Percentiles rank a stretch among this genome's conserved stretches.
Conservation (phyloP, 495 filamentous ascomycete genomes). For the Saxophila tyrrhenica region DNA sequence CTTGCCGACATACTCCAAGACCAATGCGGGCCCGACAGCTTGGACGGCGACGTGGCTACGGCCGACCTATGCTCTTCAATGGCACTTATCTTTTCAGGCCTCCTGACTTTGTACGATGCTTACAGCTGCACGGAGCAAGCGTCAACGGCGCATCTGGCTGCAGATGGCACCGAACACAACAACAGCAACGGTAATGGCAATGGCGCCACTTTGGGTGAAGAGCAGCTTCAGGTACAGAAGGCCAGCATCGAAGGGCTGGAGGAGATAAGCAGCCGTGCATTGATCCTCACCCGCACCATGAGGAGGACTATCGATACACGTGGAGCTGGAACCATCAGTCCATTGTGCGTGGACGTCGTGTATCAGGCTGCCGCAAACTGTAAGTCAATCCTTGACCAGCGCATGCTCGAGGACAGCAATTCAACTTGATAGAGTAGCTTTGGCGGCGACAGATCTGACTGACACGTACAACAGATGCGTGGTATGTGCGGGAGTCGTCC, state of each 20-base stretch:
- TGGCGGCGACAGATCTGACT: too few relatives aligned
- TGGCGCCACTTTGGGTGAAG: slow-evolving; percentile 6
- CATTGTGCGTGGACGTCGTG: slow-evolving; percentile 28
- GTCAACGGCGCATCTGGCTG: neutral
- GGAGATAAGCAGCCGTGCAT: slow-evolving; percentile 16
- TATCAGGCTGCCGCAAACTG: slow-evolving; percentile 30
- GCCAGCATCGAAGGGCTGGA: slow-evolving; percentile 24
- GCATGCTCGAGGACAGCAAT: too few relatives aligned
- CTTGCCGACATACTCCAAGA: slow-evolving; percentile 11
- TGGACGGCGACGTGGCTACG: neutral
- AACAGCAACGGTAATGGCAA: neutral
- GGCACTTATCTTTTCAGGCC: slow-evolving; percentile 12
- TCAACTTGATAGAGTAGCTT: too few relatives aligned
- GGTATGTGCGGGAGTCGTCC: slow-evolving; percentile 22
- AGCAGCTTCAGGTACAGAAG: slow-evolving; percentile 7
- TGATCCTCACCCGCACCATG: slow-evolving; percentile 15
- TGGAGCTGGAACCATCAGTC: slow-evolving; percentile 21
- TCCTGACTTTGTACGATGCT: slow-evolving; percentile 12
- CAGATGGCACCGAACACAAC: neutral
- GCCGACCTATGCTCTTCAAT: slow-evolving; percentile 9
- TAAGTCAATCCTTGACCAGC: neutral
- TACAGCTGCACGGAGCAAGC: slow-evolving; percentile 15
- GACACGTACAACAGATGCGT: slow-evolving; percentile 22
- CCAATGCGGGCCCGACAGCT: slow-evolving; percentile 6
- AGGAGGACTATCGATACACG: slow-evolving; percentile 7